phyloP scores from a whole-genome alignment of 768 basidiomycete genomes.

The Sistotremastrum niveocremeum region DNA sequence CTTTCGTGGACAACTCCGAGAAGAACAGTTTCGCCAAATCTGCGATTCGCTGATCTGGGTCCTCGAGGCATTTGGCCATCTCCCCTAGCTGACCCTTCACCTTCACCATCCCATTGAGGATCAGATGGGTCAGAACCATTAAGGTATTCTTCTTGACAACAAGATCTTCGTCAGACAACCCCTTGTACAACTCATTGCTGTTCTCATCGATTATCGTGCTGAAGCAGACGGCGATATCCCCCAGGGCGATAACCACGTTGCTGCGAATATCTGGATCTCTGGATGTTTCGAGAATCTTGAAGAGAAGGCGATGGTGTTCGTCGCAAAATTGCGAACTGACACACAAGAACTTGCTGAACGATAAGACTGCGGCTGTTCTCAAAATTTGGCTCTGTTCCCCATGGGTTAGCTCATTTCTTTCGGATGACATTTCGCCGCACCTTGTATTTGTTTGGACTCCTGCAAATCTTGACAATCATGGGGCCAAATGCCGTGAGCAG shows the following conservation, averaged over 20 bases:
- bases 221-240: constrained; percentile 97
- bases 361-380: constrained; percentile 73
- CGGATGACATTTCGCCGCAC: constrained; percentile 26
- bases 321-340: constrained; percentile 93
- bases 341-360: constrained; percentile 94
- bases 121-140: constrained; percentile 95
- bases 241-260: constrained; percentile 95
- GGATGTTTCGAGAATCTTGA: constrained; percentile 88
- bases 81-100: constrained; percentile 98
- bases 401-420: not conserved
- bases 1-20: constrained; percentile 88
- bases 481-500: constrained; percentile 79
- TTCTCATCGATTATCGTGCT: constrained; percentile 96
- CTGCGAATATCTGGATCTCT: constrained; percentile 81
- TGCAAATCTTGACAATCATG: constrained; percentile 80
- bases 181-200: constrained; percentile 88
- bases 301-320: constrained; percentile 71
- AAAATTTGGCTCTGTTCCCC: constrained; percentile 62
- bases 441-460: constrained; percentile 84
- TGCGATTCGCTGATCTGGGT: constrained; percentile 71
- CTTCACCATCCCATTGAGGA: constrained; percentile 98
- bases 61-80: constrained; percentile 99
- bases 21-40: constrained; percentile 99
- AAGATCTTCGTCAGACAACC: constrained; percentile 73
- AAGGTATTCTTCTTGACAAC: constrained; percentile 98